Base-by-base conservation (phyloP, 495 filamentous ascomycete genomes). In the Cairneyella variabilis region DNA sequence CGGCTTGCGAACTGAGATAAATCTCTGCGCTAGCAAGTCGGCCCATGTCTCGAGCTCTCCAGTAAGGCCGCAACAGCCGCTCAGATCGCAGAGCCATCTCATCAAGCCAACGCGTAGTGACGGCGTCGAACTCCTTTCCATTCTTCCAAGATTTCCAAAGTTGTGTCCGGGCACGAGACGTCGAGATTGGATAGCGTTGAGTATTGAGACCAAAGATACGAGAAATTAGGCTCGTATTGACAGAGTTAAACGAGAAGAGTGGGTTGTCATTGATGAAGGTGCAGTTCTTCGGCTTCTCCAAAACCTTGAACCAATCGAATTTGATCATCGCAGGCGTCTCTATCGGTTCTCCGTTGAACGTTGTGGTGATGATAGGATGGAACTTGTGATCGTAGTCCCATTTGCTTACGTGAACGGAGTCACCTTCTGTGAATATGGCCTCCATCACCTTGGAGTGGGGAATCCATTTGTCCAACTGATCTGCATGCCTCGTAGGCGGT, bases 121-220 rank as follows among this genome's bases (percentile, higher is more conserved):
- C 74, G 17, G 75, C 82, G 45, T 85, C 82, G 9, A 84, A 67
- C 25, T 78, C 74, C 17, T 68, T 65, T 3, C 71, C 68, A 14
- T 75, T 73, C 50, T 82, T 83, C 82, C 82, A 85, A 3, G 73
- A 69, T 48, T 80, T 79, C 82, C 82, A 85, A 34, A 85, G 75
- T 57, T 82, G 62, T 0, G 82, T 83, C n/a, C 82, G 69, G 53
- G 78, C 71, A 43, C 69, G 72, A 21, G 79, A 79, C 9, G 79
- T 83, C 0, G 82, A 80, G 0, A 80, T 69, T 2, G 75, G 70
- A 56, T 75, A 75, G 32, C 71, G 69, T 54, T 74, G 75, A 43
- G 67, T 72, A 25, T 75, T 78, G 30, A 71, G 51, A 2, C 76
- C 66, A 9, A 82, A 62, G 0, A 73, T 52, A 4, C 76, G 73